Conservation (phyloP, 176 grass and related monocot species). For the Melocanna baccifera region DNA sequence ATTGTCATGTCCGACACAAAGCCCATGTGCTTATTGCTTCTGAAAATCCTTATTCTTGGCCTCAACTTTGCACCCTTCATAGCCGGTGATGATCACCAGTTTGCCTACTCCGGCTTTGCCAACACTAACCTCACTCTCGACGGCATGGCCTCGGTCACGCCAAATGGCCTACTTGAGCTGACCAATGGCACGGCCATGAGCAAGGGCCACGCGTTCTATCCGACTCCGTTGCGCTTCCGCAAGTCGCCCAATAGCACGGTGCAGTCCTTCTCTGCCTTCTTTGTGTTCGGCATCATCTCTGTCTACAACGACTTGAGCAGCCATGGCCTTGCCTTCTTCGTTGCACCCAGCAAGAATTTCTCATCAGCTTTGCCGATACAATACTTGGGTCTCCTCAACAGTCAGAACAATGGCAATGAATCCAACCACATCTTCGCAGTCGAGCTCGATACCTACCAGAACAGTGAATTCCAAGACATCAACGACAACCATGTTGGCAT, state of each 20-base stretch:
- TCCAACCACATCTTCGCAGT: conserved; percentile 17
- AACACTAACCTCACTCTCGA: conserved; percentile 21
- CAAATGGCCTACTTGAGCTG: background rate
- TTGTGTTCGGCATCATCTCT: conserved; percentile 34
- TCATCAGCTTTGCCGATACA: background rate
- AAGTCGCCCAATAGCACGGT: background rate
- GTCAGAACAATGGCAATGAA: background rate
- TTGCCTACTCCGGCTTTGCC: conserved; percentile 22
- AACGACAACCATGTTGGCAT: conserved; percentile 49
- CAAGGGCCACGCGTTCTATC: conserved; percentile 25
- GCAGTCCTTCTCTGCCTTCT: conserved; percentile 28
- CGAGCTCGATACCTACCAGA: conserved; percentile 28
- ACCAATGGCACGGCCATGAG: conserved; percentile 4
- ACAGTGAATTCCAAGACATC: conserved; percentile 36
- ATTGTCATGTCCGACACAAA: no score
- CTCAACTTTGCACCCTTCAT: background rate
- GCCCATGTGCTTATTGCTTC: no score
- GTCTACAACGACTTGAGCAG: conserved; percentile 17
- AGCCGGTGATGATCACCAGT: background rate
- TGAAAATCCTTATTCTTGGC: no score
- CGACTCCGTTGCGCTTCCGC: background rate
- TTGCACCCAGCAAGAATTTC: conserved; percentile 11
- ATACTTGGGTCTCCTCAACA: conserved; percentile 20
- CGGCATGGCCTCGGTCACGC: conserved; percentile 1
- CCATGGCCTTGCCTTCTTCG: conserved; percentile 40